These are phyloP conservation scores for Naganishia cerealis DNA, from an alignment of 1,284 basidiomycete species.

Conservation along the genomic window DNA sequence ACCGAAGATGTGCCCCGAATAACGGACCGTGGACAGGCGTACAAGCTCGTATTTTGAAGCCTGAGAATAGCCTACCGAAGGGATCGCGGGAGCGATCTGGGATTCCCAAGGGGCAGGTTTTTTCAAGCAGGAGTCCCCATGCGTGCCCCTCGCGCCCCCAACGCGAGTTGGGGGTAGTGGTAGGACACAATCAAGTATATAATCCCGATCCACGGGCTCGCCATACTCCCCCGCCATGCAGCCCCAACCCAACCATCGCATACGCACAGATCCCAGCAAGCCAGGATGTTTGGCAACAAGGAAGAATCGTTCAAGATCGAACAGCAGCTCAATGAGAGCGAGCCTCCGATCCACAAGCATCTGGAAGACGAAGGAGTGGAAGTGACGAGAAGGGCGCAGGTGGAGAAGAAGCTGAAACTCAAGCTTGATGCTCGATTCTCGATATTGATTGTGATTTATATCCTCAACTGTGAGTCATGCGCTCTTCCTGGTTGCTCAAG, in stretches of 20 bases:
- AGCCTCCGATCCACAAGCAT: constrained; percentile 14
- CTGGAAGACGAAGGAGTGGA: constrained; percentile 17
- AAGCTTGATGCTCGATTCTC: constrained; percentile 50
- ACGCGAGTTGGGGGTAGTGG: background rate
- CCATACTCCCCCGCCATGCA: background rate
- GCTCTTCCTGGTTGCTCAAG: background rate
- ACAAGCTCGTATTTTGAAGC: background rate
- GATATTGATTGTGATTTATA: constrained; percentile 44
- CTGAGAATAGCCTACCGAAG: background rate
- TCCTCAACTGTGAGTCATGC: constrained; percentile 36
- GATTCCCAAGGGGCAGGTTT: background rate
- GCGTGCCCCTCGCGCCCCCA: background rate
- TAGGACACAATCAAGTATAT: background rate
- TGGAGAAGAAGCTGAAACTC: constrained; percentile 48
- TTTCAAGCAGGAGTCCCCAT: background rate
- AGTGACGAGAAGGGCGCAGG: constrained; percentile 13
- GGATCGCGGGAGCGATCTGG: background rate
- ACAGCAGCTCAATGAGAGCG: constrained; percentile 3
- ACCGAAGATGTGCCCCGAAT: too few species aligned
- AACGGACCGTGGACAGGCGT: background rate
- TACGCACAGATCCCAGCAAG: background rate
- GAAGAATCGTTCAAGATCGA: constrained; percentile 4
- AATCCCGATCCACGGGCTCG: background rate
- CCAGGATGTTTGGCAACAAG: constrained; percentile 3
- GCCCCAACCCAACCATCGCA: background rate